Conservation (phyloP, 1,284 basidiomycete genomes). For the Pseudozyma hubeiensis region DNA sequence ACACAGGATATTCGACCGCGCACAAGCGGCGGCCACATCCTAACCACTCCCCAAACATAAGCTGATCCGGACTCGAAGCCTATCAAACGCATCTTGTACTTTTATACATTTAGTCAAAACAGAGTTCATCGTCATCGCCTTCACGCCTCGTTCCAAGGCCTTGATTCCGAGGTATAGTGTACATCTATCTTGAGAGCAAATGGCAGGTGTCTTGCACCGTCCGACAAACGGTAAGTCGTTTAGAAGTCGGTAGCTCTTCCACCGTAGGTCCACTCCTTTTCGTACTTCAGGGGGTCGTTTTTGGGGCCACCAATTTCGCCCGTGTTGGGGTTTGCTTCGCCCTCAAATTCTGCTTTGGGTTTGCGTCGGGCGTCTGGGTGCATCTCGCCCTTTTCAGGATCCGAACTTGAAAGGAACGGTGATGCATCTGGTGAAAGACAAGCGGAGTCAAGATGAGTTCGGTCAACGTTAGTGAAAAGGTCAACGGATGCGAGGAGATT, state of each 20-base stretch:
- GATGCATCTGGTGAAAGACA: slow-evolving; percentile 22
- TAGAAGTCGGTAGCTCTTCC: slow-evolving; percentile 67
- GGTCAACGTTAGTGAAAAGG: neutral
- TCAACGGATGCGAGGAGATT: neutral
- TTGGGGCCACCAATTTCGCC: slow-evolving; percentile 74
- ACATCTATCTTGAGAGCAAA: no score
- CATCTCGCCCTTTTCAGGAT: slow-evolving; percentile 51
- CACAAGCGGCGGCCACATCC: no score
- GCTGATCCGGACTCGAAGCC: neutral
- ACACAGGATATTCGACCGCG: neutral
- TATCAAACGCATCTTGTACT: slow-evolving; percentile 32
- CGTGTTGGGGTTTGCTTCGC: slow-evolving; percentile 73
- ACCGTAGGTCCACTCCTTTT: slow-evolving; percentile 67
- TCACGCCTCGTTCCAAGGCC: no score
- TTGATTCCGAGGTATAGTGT: no score
- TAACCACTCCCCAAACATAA: no score
- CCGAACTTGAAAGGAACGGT: slow-evolving; percentile 36
- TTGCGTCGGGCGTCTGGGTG: slow-evolving; percentile 69
- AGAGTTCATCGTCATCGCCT: no score
- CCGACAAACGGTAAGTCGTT: neutral
- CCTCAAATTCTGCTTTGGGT: slow-evolving; percentile 71
- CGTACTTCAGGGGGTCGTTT: slow-evolving; percentile 72
- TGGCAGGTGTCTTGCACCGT: no score
- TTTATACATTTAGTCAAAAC: slow-evolving; percentile 13
- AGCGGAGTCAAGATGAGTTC: no score